Base-by-base conservation (phyloP, 495 filamentous ascomycete species). In the Sporormia fimetaria region DNA sequence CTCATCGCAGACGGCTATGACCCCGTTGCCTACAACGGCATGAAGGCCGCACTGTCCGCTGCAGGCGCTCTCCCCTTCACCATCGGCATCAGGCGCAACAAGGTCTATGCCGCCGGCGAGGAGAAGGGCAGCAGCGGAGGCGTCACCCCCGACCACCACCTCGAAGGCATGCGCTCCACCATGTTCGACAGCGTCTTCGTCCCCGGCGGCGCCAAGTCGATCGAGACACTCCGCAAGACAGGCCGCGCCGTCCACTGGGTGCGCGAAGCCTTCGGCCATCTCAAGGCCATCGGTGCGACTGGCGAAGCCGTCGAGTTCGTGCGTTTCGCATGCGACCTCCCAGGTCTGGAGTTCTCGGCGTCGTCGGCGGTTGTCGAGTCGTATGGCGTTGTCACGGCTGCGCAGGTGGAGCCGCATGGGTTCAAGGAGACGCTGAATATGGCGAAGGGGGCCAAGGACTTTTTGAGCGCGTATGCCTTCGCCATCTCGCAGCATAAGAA, bases 141-240 rank as follows among this genome's bases (percentile, higher is more conserved):
- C 11, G 64, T 83, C 0, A 62, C 69, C 21, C 76, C 87, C 0
- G 81, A 90, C 47, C 83, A 93, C 53, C 80, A 87, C 54, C 73
- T 90, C 43, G 75, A 84, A 36, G 84, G 80, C 3, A 75, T 80
- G 75, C 78, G 85, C 25, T 83, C 77, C 3, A 93, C 84, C 3
- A 73, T 93, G 63, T 88, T 93, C 49, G 87, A 94, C 55, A 76
- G 84, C 1, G 56, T 85, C 21, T 87, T 86, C 55, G 66, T 93
- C 14, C 83, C 83, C 12, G 82, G 83, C 12, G 85, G 84, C 0
- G 66, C 68, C 0, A 67, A 84, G 39, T 68, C 81, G 9, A 44
- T 68, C 14, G 53, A 61, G 32, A 67, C 68, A 1, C 68, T 93
- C 4, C 59, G 69, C 24, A 76, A 76, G 63, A 83, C 74, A 40